Percentiles rank a stretch among this genome's conserved stretches.
Evolutionary conservation across 768 basidiomycete genomes (phyloP).

Genomic region (Lyophyllum decastes): DNA sequence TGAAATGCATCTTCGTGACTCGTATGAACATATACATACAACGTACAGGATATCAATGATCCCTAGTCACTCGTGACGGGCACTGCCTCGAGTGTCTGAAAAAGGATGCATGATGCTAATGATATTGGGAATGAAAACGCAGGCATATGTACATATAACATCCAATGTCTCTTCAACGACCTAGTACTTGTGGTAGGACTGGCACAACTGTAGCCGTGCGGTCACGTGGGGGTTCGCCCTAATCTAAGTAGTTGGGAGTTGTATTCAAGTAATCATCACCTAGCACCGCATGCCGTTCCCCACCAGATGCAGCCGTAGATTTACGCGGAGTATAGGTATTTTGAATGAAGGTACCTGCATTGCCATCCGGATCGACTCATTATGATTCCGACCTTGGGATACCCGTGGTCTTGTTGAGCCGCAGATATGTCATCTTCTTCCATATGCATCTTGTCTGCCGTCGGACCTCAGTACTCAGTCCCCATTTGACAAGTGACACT

Average conservation of each 20-base stretch:
- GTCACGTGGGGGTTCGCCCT: neutral
- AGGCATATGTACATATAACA: neutral
- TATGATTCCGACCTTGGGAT: conserved; percentile 4
- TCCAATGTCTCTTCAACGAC: neutral
- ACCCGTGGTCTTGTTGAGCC: conserved; percentile 1
- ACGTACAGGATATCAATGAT: conserved; percentile 3
- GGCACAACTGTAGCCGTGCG: neutral
- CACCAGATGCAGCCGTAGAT: neutral
- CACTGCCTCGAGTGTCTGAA: neutral
- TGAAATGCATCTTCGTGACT: neutral
- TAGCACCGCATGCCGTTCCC: neutral
- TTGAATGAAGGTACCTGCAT: conserved; percentile 4
- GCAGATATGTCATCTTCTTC: neutral
- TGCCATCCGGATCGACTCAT: conserved; percentile 14
- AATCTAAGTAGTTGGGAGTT: no score
- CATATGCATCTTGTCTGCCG: neutral
- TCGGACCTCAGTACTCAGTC: conserved; percentile 11
- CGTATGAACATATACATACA: neutral
- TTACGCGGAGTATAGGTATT: neutral
- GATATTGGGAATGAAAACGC: no score
- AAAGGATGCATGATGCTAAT: neutral
- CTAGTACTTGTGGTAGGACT: no score
- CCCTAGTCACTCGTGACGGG: neutral
- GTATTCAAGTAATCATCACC: neutral
- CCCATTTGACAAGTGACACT: conserved; percentile 15